Percentiles rank a stretch among this genome's conserved stretches.
These are phyloP conservation scores for Chaetomium tenue DNA, from an alignment of 495 filamentous ascomycete genomes.

Conservation along the genomic window DNA sequence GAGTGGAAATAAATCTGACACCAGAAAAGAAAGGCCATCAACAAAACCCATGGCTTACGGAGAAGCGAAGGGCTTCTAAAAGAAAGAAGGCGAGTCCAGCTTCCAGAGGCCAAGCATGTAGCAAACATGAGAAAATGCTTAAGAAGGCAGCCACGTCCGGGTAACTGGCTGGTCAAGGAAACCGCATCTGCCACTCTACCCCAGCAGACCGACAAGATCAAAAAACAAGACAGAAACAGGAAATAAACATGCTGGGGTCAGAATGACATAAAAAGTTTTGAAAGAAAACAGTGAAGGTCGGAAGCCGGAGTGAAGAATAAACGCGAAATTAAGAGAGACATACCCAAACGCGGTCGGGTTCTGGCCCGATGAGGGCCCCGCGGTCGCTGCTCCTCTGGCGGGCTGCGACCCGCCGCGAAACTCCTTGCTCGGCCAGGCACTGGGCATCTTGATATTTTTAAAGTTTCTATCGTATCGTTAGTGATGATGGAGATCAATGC, in stretches of 20 bases:
- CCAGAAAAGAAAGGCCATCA: too few species aligned
- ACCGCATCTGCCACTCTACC: neutral
- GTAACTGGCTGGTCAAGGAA: neutral
- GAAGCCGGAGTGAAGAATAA: neutral
- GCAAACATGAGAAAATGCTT: neutral
- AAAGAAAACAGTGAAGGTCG: neutral
- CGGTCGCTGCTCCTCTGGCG: neutral
- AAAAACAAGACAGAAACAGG: neutral
- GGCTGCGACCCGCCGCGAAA: neutral
- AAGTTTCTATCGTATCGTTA: neutral
- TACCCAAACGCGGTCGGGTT: slow-evolving; percentile 7
- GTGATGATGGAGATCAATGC: neutral
- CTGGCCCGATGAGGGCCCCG: neutral
- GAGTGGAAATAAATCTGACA: neutral
- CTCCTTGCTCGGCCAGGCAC: neutral
- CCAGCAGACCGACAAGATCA: too few species aligned
- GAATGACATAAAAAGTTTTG: neutral
- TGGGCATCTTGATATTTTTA: slow-evolving; percentile 15
- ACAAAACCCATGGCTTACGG: too few species aligned
- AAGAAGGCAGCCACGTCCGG: neutral
- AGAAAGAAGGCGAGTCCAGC: neutral
- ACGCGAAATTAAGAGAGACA: neutral
- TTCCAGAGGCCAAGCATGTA: neutral
- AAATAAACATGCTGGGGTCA: too few species aligned
- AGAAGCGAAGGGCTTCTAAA: too few species aligned